phyloP scores from a whole-genome alignment of 441 rosid genomes.

The Populus trichocarpa region DNA sequence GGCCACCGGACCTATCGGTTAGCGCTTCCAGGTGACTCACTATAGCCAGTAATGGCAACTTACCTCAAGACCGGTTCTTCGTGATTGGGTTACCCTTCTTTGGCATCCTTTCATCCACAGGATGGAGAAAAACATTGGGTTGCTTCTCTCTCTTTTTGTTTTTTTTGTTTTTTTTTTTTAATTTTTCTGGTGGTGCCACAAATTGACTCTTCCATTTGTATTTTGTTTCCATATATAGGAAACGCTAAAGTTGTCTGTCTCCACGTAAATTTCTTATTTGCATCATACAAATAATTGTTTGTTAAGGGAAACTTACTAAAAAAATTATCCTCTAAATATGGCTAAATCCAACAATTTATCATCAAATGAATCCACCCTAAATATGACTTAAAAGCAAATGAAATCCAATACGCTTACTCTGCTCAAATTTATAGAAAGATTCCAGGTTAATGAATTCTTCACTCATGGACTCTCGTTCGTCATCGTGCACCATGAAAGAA shows the following conservation, averaged over 20 bases:
- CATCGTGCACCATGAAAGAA: neutral
- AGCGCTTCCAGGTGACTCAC: conserved; percentile 23
- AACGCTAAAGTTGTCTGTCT: neutral
- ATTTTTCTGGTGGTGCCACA: neutral
- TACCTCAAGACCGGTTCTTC: conserved; percentile 50
- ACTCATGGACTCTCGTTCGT: neutral
- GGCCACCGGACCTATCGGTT: conserved; percentile 44
- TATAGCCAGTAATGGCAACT: conserved; percentile 33
- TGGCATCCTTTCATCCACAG: conserved; percentile 28
- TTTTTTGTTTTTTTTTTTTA: neutral
- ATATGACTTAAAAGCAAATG: too few species aligned
- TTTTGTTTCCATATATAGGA: neutral
- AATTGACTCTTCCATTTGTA: neutral
- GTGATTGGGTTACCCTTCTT: conserved; percentile 40
- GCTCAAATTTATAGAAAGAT: neutral
- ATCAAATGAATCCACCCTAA: too few species aligned
- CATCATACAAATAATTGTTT: neutral
- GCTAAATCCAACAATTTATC: neutral
- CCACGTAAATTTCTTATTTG: neutral
- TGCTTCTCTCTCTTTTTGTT: conserved; percentile 10
- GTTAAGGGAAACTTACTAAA: neutral
- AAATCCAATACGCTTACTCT: neutral
- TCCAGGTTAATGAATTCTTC: neutral
- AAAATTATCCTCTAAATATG: neutral
- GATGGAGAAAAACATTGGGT: conserved; percentile 48